Base-by-base conservation (phyloP, 495 filamentous ascomycete genomes). In the Letharia columbiana region DNA sequence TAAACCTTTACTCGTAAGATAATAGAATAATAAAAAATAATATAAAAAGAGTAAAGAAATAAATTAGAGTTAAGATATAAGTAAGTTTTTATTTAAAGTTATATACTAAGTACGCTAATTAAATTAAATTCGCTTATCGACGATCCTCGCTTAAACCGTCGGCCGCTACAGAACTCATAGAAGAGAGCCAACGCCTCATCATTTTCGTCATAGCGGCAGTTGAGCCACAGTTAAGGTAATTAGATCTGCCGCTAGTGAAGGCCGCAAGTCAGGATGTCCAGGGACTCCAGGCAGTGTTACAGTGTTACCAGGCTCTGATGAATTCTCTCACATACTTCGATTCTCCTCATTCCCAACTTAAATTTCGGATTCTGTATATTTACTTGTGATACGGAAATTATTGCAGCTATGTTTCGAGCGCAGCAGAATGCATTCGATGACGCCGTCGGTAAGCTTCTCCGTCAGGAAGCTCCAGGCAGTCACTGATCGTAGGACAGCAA, bases 351-450 rank as follows among this genome's bases (percentile, higher is more conserved):
- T 49, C 20, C 10, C 20, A 23, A 45, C 17, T 45, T 18, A 3
- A 2, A 17, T n/a, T 49, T 49, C 0, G 20, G 23, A 1, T n/a
- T 23, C n/a, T 20, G 18, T 49, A 49, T 20, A 2, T 49, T 49
- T 49, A 7, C 44, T n/a, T n/a, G 18, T 8, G 17, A 17, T 10
- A 0, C 28, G 4, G 5, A 56, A 9, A 17, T 56, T 28, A 35
- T 56, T 35, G 31, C 13, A 18, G 6, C 13, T 35, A 92, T 92
- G 89, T 92, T 92, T 78, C 86, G 89, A 75, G 83, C 86, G 44
- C 89, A 91, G 76, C 84, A 86, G 73, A 92, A 91, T 76, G 82
- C 83, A 39, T 91, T 92, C 68, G 89, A 92, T 74, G 89, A 91
- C 71, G 88, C 87, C 70, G 85, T 92, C 77, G 87, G 89, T 91